Conservation (phyloP, 2,329 filamentous ascomycete genomes). For the Pezicula carpinea region DNA sequence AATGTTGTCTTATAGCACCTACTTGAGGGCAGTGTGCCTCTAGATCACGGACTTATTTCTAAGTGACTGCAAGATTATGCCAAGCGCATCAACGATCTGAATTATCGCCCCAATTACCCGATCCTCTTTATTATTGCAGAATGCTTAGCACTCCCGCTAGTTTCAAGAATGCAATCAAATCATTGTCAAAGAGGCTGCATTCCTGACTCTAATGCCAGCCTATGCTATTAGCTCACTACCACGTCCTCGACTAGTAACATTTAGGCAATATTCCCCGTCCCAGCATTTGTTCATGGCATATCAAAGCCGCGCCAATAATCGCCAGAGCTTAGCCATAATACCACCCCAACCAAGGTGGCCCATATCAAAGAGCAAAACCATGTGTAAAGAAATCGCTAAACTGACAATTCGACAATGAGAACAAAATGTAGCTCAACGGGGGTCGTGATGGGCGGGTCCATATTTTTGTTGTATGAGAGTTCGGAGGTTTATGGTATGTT, state of each 20-base stretch:
- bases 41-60: too few species aligned
- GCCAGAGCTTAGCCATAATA: too few species aligned
- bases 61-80: too few species aligned
- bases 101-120: too few species aligned
- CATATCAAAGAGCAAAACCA: constrained; percentile 3
- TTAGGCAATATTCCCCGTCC: neutral
- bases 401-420: constrained; percentile 9
- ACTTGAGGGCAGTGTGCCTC: too few species aligned
- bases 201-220: neutral
- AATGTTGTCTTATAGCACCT: too few species aligned
- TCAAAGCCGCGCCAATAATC: neutral
- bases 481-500: neutral
- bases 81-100: too few species aligned
- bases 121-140: too few species aligned
- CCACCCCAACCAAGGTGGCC: neutral
- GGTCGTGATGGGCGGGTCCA: neutral
- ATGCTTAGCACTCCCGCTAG: too few species aligned
- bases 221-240: neutral
- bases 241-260: neutral
- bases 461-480: neutral
- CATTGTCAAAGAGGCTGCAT: neutral
- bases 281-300: neutral
- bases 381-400: constrained; percentile 17
- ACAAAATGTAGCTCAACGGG: neutral
- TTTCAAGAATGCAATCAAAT: neutral